Conservation (phyloP, 2,329 filamentous ascomycete genomes). For the Fusarium duplospermum region DNA sequence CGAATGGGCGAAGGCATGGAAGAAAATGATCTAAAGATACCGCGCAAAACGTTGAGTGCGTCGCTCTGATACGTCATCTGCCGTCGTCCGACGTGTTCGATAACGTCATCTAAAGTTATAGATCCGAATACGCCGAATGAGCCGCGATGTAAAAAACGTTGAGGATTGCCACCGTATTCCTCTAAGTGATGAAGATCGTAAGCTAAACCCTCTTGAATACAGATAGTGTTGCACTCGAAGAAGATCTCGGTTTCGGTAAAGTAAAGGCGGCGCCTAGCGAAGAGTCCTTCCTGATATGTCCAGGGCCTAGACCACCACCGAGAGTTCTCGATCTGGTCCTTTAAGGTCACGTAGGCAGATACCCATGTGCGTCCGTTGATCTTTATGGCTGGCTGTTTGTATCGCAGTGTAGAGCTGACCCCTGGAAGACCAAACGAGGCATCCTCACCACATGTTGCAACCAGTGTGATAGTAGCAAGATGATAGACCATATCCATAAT, state of each 20-base stretch:
- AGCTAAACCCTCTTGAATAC: not conserved
- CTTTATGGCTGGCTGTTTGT: not conserved
- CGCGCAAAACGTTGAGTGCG: not conserved
- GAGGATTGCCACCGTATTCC: not conserved
- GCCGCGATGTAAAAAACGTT: not conserved
- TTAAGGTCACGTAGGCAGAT: not conserved
- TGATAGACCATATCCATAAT: not conserved
- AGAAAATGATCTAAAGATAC: not conserved
- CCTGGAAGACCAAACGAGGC: not conserved
- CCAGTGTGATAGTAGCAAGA: not conserved
- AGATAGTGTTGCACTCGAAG: not conserved
- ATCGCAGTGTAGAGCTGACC: not conserved
- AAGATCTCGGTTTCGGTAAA: not conserved
- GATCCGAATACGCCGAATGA: not conserved
- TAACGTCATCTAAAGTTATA: not conserved
- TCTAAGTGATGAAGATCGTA: not conserved
- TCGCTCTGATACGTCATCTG: not conserved
- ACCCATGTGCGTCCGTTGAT: not conserved
- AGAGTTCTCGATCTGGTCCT: not conserved
- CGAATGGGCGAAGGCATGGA: not conserved
- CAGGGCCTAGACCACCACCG: not conserved
- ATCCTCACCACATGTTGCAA: not conserved
- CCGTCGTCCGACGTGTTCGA: not conserved
- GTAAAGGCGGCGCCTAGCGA: not conserved
- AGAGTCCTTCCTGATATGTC: not conserved